Base-by-base conservation (phyloP, 805 yeast species). In the Hanseniaspora jakobsenii region DNA sequence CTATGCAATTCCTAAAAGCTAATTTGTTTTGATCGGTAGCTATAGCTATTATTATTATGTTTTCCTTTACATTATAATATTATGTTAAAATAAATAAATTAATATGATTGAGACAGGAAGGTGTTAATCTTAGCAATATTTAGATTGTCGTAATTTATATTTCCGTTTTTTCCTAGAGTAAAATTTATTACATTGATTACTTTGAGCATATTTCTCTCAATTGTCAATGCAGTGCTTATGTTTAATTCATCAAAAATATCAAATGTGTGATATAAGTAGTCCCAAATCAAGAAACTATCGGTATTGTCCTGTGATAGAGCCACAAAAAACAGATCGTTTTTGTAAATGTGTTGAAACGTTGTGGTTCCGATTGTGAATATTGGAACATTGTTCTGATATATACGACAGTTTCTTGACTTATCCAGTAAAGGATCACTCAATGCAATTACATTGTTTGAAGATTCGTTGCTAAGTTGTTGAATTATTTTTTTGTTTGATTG, bases 221-320 rank as follows among this genome's bases (percentile, higher is more conserved):
- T 63, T 12, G 69, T 61, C 9, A 61, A 62, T 50, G 77, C 84
- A 42, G 54, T 54, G 16, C 52, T 52, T 4, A 60, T 44, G 50
- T 69, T 70, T 16, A 63, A 63, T 40, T 66, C 62, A 4, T 24
- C 21, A 44, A 85, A 62, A 2, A 84, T 55, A 5, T 64, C 60
- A 44, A 75, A 72, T 19, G 89, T 64, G 48, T 72, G 71, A 62
- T 75, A 75, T 18, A 89, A 63, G 54, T 81, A 83, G 64, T 89
- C 96, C 56, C 86, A 73, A 1, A 87, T 73, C 3, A 76, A 60
- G 1, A 86, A 74, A 27, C 87, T 86, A 57, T 89, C 95, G 29
- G 79, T 83, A 57, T 89, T 91, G 34, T 85, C 78, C 50, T 96
- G 71, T 1, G 93, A 75, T n/a, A 87, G 86, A 0, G 87, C 94